phyloP scores from a whole-genome alignment of 2,329 filamentous ascomycete genomes.

The Claviceps quebecensis region DNA sequence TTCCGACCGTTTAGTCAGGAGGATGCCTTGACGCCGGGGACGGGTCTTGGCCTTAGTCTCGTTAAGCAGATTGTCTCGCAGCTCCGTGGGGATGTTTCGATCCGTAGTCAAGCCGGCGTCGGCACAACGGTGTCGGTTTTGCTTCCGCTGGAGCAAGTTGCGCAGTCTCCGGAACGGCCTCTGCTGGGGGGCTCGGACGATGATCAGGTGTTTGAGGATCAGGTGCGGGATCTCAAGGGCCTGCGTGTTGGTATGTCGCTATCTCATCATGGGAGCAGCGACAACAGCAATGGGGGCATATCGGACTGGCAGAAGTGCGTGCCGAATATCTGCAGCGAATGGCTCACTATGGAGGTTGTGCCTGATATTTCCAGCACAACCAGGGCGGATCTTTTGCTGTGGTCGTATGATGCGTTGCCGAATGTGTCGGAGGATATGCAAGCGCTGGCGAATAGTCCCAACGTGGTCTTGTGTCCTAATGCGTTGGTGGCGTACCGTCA shows the following conservation, averaged over 20 bases:
- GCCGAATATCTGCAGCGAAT: constrained; percentile 17
- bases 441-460: not conserved
- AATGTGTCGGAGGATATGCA: not conserved
- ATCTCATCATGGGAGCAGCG: not conserved
- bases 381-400: constrained; percentile 15
- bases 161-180: constrained; percentile 1
- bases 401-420: constrained; percentile 1
- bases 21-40: constrained; percentile 42
- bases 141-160: constrained; percentile 13
- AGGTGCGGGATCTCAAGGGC: constrained; percentile 16
- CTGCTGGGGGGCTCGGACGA: constrained; percentile 32
- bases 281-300: not conserved
- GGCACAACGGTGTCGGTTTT: constrained; percentile 24
- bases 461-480: not conserved
- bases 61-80: constrained; percentile 45
- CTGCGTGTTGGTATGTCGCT: constrained; percentile 7
- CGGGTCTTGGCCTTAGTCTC: constrained; percentile 51
- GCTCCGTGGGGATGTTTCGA: constrained; percentile 42
- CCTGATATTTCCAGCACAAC: constrained; percentile 4
- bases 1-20: constrained; percentile 53
- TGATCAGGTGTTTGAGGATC: constrained; percentile 30
- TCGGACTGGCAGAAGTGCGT: constrained; percentile 3
- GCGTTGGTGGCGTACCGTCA: not conserved
- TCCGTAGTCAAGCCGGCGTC: constrained; percentile 29
- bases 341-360: constrained; percentile 19